Evolutionary conservation across 2,329 filamentous ascomycete genomes (phyloP), one percentile per base, ranked within the genome.

Genomic region (Polychaeton citri): DNA sequence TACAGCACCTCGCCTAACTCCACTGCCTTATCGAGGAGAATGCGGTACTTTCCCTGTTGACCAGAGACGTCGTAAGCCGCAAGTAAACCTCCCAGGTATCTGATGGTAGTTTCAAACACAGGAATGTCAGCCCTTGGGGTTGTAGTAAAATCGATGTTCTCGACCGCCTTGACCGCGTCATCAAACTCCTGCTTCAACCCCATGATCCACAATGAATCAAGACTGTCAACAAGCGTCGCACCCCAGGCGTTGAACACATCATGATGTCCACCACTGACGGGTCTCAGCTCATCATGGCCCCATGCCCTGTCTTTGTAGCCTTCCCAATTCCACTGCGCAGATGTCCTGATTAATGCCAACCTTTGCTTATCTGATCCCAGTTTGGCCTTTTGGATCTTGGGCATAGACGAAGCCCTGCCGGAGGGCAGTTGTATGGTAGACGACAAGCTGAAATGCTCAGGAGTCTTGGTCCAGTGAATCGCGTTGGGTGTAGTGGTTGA

Each of bases 231-330:
- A 41, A 94, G 56, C 0, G 86, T 92, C 12, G 86, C 86, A 13
- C 82, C 82, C 86, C 86, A 94, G 34, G 81, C 84, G 53, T 85
- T 88, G 58, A 96, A 96, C 0, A 85, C 83, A 52, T 95, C 81
- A 13, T 74, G 73, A 44, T 66, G 74, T 10, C 62, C 64, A 35
- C 77, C 77, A 19, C 74, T 72, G 7, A 88, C 65, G 2, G 90
- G 90, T 31, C 63, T 70, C 12, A 96, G 61, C 62, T 96, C 90
- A 52, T 96, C 90, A 47, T 92, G 82, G 42, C 78, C 73, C 75
- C 83, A 90, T 8, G 87, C 88, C 48, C 77, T 69, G 41, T 75
- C 67, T 51, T 72, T 81, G 61, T 96, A 96, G 21, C 82, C 84
- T 3, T 65, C 61, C 88, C 90, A 96, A 1, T 84, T 77, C 48